phyloP scores from a whole-genome alignment of 345 rosid species.

The Isatis tinctoria region DNA sequence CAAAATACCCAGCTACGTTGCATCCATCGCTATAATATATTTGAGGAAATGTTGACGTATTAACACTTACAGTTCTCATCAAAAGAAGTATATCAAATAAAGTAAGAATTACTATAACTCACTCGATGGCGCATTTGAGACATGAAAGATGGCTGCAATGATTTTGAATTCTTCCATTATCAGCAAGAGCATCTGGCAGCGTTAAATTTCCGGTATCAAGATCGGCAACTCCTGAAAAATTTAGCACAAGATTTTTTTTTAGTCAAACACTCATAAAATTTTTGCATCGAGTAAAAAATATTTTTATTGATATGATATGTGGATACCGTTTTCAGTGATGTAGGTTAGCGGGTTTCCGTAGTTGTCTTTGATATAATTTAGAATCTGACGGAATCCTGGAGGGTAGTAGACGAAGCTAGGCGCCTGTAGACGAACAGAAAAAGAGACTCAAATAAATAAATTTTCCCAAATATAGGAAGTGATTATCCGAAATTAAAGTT shows the following conservation, averaged over 20 bases:
- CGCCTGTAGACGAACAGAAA: background rate
- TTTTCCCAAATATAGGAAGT: background rate
- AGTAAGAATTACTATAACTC: background rate
- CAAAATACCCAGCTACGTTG: conserved; percentile 26
- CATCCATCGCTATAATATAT: conserved; percentile 14
- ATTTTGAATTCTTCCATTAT: conserved; percentile 13
- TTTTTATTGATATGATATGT: background rate
- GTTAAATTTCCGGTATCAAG: background rate
- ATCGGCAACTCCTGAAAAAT: conserved; percentile 17
- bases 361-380: conserved; percentile 12
- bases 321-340: conserved; percentile 27
- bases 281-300: background rate
- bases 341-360: conserved; percentile 27
- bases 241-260: background rate
- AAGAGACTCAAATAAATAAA: background rate
- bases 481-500: background rate
- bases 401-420: conserved; percentile 22
- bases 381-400: conserved; percentile 18
- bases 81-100: background rate
- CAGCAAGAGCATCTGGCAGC: conserved; percentile 10
- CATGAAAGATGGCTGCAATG: conserved; percentile 29
- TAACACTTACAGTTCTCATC: background rate
- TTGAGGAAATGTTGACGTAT: background rate
- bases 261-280: background rate
- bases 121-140: conserved; percentile 22